Base-by-base conservation (phyloP, 495 filamentous ascomycete species). In the Poronia punctata region DNA sequence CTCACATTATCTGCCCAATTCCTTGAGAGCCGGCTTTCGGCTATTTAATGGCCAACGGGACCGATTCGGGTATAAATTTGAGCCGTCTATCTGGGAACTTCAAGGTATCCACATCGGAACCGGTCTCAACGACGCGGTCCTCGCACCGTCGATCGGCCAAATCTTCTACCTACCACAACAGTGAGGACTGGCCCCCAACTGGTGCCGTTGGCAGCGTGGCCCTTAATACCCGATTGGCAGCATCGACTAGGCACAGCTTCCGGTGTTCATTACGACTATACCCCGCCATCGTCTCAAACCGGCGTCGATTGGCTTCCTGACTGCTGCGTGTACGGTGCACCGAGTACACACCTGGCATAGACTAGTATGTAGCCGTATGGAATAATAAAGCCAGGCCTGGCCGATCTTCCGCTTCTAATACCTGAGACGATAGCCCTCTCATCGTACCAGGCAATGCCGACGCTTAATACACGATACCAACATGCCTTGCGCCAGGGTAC, bases 371-470 rank as follows among this genome's bases (percentile, higher is more conserved):
- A n/a, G 60, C 65, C 14, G 71, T 74, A 18, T 74, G 68, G 70
- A 72, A 84, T 64, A 85, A 85, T 67, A 69, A 85, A 46, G 71
- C 71, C 19, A 62, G 81, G 43, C 61, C 42, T 5, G 83, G 82
- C 29, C 62, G 79, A 10, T 54, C 71, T 32, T 61, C 67, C 43
- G 71, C 62, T 35, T 61, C 57, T 34, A 52, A 58, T 21, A 57
- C 48, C 35, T 71, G 62, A 55, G 59, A 48, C 37, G 58, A 50
- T 29, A 66, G 59, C 9, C 35, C 77, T 61, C 42, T 61, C 25
- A 71, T 62, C 77, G 72, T 27, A 63, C 60, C 34, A 74, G 79
- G 80, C 44, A 75, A 78, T 60, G 66, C 71, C 56, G 68, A 65
- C 39, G 76, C 72, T 59, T 71, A 62, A 31, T 74, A 83, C 58